Percentiles rank a stretch among this genome's conserved stretches.
Conservation (phyloP, 1,284 basidiomycete genomes). For the Trichosporon coremiiforme region DNA sequence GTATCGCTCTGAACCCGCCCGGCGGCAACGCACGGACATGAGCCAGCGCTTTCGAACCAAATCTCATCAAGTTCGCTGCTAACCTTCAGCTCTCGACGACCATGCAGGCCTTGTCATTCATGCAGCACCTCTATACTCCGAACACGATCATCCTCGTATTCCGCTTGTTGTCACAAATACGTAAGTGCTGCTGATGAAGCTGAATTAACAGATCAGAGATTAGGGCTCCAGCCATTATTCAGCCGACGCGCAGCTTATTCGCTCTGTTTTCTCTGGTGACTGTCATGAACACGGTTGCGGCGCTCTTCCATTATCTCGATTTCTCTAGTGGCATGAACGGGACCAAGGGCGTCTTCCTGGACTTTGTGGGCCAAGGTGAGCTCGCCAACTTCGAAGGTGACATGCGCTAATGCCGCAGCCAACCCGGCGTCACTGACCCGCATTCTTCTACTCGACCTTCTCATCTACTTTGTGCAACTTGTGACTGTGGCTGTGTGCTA, state of each 20-base stretch:
- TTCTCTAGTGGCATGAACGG: constrained; percentile 40
- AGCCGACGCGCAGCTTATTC: constrained; percentile 45
- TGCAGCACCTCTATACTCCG: constrained; percentile 52
- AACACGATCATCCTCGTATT: constrained; percentile 47
- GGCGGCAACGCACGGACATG: background rate
- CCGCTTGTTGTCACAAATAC: constrained; percentile 44
- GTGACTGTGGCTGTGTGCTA: constrained; percentile 45
- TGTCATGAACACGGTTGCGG: constrained; percentile 40
- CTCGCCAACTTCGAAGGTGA: constrained; percentile 4
- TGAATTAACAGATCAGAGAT: constrained; percentile 36
- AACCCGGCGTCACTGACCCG: constrained; percentile 42
- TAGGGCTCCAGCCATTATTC: constrained; percentile 41
- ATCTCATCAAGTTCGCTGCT: background rate
- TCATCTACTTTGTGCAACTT: constrained; percentile 45
- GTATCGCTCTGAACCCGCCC: background rate
- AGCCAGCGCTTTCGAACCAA: background rate
- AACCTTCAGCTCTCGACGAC: constrained; percentile 40
- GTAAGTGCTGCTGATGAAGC: constrained; percentile 31
- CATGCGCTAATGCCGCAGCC: constrained; percentile 30
- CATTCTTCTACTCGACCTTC: constrained; percentile 47
- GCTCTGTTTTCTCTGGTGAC: constrained; percentile 39
- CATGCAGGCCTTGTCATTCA: constrained; percentile 41
- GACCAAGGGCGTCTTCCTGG: constrained; percentile 47
- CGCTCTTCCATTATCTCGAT: constrained; percentile 47
- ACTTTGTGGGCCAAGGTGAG: constrained; percentile 54